phyloP scores from a whole-genome alignment of 331 rosid species.

The Pyracantha coccinea region DNA sequence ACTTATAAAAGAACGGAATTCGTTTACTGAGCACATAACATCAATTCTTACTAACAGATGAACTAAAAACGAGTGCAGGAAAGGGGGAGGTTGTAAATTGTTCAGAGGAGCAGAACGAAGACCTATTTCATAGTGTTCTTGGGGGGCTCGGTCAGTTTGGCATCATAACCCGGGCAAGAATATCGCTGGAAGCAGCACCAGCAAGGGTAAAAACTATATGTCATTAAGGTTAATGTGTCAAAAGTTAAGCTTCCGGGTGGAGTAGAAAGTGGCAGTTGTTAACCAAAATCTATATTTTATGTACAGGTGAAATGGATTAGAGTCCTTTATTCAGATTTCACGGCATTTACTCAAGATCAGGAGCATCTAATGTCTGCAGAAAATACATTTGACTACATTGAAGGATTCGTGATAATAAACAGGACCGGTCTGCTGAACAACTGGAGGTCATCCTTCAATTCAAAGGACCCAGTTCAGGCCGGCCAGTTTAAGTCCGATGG shows the following conservation, averaged over 20 bases:
- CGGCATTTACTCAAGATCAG: constrained; percentile 67
- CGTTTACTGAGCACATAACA: not conserved
- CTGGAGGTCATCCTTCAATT: constrained; percentile 87
- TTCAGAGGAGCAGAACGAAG: constrained; percentile 57
- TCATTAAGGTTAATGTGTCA: not conserved
- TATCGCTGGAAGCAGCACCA: constrained; percentile 81
- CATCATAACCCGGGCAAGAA: constrained; percentile 76
- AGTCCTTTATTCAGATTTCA: constrained; percentile 70
- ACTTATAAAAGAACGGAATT: not conserved
- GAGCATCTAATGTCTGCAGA: constrained; percentile 55
- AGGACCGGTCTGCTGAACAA: constrained; percentile 78
- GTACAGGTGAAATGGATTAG: constrained; percentile 93
- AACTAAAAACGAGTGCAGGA: constrained; percentile 49
- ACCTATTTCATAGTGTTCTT: constrained; percentile 82
- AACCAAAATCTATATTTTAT: constrained; percentile 15
- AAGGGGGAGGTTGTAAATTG: constrained; percentile 76
- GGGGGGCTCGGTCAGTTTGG: constrained; percentile 99
- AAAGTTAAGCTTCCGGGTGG: constrained; percentile 4
- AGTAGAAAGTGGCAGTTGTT: not conserved
- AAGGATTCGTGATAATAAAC: constrained; percentile 92
- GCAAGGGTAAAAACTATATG: constrained; percentile 47
- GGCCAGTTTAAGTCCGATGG: constrained; percentile 84
- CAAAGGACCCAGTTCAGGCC: constrained; percentile 80
- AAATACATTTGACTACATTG: constrained; percentile 66
- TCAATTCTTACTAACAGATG: constrained; percentile 14